Evolutionary conservation across 441 rosid species (phyloP).

Genomic region (Gossypium gossypioides): DNA sequence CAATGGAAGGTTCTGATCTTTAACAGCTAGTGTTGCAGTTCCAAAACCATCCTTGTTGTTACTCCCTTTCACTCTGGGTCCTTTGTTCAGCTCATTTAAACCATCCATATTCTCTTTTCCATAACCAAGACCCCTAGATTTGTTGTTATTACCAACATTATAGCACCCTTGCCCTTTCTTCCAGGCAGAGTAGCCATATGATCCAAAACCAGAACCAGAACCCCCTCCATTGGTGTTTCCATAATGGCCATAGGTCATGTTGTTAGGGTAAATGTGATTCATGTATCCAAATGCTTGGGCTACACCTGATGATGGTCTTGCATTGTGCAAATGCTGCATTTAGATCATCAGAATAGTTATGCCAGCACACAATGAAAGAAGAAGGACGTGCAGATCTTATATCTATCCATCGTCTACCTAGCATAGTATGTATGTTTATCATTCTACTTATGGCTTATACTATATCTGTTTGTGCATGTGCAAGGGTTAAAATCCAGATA

Average conservation of each 20-base stretch:
- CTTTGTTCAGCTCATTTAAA: conserved; percentile 59
- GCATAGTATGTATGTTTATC: neutral
- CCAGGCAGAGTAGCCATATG: conserved; percentile 48
- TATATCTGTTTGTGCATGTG: neutral
- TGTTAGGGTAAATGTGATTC: conserved; percentile 42
- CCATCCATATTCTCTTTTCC: conserved; percentile 49
- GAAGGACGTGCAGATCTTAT: neutral
- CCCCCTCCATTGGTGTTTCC: conserved; percentile 39
- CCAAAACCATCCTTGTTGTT: conserved; percentile 38
- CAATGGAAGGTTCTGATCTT: conserved; percentile 27
- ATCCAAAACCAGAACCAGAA: conserved; percentile 40
- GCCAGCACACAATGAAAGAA: neutral
- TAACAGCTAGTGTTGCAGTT: conserved; percentile 22
- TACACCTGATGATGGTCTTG: conserved; percentile 30
- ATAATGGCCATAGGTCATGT: conserved; percentile 37
- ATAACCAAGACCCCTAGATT: conserved; percentile 39
- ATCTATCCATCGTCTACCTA: neutral
- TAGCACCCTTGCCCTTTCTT: conserved; percentile 44
- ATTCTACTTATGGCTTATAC: neutral
- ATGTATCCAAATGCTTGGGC: conserved; percentile 31
- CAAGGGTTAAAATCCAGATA: neutral
- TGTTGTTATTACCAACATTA: conserved; percentile 38
- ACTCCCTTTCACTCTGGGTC: conserved; percentile 45
- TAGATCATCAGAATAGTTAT: neutral
- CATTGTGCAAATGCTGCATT: conserved; percentile 34